Percentiles rank a stretch among this genome's conserved stretches.
Evolutionary conservation across 2,329 filamentous ascomycete genomes (phyloP).

Genomic region (Epichloe coenophiala): DNA sequence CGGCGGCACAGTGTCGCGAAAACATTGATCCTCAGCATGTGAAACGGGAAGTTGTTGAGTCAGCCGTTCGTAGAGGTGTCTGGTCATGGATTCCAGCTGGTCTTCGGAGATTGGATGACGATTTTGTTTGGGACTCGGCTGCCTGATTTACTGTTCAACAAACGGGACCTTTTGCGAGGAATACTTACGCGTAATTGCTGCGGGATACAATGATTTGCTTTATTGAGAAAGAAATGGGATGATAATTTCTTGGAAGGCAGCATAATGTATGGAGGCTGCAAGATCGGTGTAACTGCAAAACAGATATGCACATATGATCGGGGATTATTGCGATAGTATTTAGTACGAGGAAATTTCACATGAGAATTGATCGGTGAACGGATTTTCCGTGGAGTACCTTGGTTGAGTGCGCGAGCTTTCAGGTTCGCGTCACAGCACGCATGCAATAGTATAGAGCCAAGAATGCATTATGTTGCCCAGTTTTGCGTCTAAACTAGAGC

Average conservation of each 20-base stretch:
- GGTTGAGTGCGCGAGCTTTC: neutral
- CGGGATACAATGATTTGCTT: constrained; percentile 15
- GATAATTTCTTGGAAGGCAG: constrained; percentile 20
- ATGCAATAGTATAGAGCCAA: neutral
- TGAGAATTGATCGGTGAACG: neutral
- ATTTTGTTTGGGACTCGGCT: constrained; percentile 17
- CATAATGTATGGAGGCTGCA: constrained; percentile 18
- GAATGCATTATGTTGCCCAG: neutral
- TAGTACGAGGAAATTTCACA: constrained; percentile 5
- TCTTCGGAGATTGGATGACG: constrained; percentile 19
- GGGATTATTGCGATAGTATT: constrained; percentile 11
- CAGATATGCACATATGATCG: constrained; percentile 10
- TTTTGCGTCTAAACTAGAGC: neutral
- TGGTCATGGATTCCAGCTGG: constrained; percentile 21
- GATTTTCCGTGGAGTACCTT: neutral
- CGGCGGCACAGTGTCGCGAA: constrained; percentile 23
- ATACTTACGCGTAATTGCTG: constrained; percentile 15
- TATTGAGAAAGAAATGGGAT: constrained; percentile 13
- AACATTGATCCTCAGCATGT: constrained; percentile 12
- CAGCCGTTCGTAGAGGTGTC: constrained; percentile 18
- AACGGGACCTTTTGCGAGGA: constrained; percentile 7
- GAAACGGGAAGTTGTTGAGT: constrained; percentile 20
- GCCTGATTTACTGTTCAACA: constrained; percentile 12
- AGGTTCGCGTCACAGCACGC: neutral
- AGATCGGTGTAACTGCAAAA: constrained; percentile 17